A percentile compares a stretch with the other conserved stretches of the same genome.
phyloP scores from a whole-genome alignment of 176 grass and related monocot genomes.

The Dactylis glomerata region DNA sequence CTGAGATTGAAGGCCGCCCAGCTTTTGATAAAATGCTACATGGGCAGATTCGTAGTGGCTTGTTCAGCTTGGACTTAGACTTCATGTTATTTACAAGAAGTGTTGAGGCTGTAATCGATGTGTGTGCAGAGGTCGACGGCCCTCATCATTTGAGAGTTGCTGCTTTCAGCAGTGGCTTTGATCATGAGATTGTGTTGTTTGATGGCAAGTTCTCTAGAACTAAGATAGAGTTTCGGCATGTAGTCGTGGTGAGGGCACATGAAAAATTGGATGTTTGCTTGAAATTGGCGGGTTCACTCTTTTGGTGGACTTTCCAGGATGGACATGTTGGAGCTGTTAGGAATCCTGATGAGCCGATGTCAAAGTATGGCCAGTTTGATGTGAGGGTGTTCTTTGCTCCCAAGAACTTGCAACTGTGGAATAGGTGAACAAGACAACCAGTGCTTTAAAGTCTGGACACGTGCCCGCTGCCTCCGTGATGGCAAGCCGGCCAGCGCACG shows the following conservation, averaged over 20 bases:
- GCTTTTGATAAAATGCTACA: neutral
- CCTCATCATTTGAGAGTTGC: neutral
- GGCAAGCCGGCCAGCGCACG: too few relatives aligned
- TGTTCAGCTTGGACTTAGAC: neutral
- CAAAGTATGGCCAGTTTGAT: neutral
- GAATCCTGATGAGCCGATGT: neutral
- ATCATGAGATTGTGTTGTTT: neutral
- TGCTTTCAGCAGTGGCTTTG: slow-evolving; percentile 14
- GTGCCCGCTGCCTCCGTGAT: too few relatives aligned
- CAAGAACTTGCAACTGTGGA: neutral
- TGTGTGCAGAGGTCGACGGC: neutral
- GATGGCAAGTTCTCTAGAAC: neutral
- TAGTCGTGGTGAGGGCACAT: neutral
- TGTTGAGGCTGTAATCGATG: neutral
- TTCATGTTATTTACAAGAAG: neutral
- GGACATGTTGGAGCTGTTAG: neutral
- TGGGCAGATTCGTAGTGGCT: neutral
- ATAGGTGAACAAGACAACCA: neutral
- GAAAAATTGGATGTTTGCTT: neutral
- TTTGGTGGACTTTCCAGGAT: neutral
- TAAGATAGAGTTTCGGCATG: neutral
- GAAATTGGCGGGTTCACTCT: neutral
- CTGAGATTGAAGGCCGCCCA: neutral
- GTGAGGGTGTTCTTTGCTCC: slow-evolving; percentile 17
- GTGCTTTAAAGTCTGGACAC: neutral